Base-by-base conservation (phyloP, 2,329 filamentous ascomycete genomes). In the Furcasterigmium furcatum region DNA sequence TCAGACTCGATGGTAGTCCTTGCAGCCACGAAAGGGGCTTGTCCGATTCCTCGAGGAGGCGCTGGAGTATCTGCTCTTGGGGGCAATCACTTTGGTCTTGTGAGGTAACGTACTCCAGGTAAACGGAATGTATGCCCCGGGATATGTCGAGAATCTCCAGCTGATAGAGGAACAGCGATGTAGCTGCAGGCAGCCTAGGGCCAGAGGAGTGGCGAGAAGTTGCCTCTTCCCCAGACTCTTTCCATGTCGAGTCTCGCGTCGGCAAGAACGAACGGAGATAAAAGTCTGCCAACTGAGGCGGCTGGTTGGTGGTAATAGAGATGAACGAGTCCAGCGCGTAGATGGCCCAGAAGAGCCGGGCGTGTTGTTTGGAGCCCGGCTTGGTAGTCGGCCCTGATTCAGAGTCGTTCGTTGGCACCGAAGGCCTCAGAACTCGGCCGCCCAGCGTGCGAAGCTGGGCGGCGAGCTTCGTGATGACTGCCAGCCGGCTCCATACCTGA, bases 321-420 rank as follows among this genome's bases (percentile, higher is more conserved):
- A 49, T 43, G 36, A 41, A 49, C 13, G 34, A 44, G 38, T 49
- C 47, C 5, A 49, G 27, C 10, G 44, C 34, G 19, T 49, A 49
- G 12, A 49, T 49, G 21, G 29, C 27, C 47, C 47, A 49, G 34
- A 49, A 49, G 13, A 49, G 38, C 16, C 25, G 32, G 8, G 39
- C 30, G 14, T 24, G 35, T 27, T n/a, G n/a, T n/a, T n/a, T n/a
- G n/a, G n/a, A n/a, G n/a, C n/a, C n/a, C n/a, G n/a, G n/a, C n/a
- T n/a, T n/a, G n/a, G n/a, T n/a, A n/a, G n/a, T n/a, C n/a, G n/a
- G n/a, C n/a, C n/a, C n/a, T n/a, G n/a, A n/a, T n/a, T 30, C 27
- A 30, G 27, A 14, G 27, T 4, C 27, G 7, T 10, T 30, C 10
- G 27, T 30, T 10, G n/a, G n/a, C n/a, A 14, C 27, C 39, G 38